Evolutionary conservation across 495 filamentous ascomycete species (phyloP), one percentile per base, ranked within the genome.

Genomic region (Rusavskia elegans): DNA sequence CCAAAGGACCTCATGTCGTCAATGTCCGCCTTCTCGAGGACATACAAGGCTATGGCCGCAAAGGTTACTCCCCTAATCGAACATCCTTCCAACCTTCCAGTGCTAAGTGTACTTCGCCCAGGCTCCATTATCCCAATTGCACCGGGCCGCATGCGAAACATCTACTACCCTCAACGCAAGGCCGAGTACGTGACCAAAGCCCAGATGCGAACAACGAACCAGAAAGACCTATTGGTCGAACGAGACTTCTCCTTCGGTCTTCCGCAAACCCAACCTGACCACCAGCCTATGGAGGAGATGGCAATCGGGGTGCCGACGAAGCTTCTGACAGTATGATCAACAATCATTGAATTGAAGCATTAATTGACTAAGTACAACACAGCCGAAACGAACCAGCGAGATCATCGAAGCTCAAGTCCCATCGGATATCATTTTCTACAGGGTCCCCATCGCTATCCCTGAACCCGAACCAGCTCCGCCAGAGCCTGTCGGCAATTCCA

Each of bases 1-100:
- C 63, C 23, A 75, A 74, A 55, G 53, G 59, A 54, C 57, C 62
- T n/a, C 55, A 64, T n/a, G 71, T 68, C 20, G 64, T 84, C 29
- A 71, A 78, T 20, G 82, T 83, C 50, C 73, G 74, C 48, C 66
- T 85, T 52, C 63, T 80, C 7, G 59, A 72, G 55, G 77, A 84
- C 59, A 73, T 84, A 21, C 70, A 66, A 45, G 69, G 68, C 40
- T 83, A 76, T 60, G 83, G 81, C 13, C 68, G 71, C 53, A 73
- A 72, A 68, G 71, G 81, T 82, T 61, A 30, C 64, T 2, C 42
- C 44, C 45, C 36, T 13, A 21, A 52, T 29, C 49, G 6, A 27
- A 10, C 11, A 13, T 11, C 45, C 23, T 19, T 48, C 19, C 9
- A 48, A 30, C 14, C n/a, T 19, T 45, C 27, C 44, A 14, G n/a